Evolutionary conservation across 106 monocot species (phyloP).

Genomic region (Platanthera guangdongensis): DNA sequence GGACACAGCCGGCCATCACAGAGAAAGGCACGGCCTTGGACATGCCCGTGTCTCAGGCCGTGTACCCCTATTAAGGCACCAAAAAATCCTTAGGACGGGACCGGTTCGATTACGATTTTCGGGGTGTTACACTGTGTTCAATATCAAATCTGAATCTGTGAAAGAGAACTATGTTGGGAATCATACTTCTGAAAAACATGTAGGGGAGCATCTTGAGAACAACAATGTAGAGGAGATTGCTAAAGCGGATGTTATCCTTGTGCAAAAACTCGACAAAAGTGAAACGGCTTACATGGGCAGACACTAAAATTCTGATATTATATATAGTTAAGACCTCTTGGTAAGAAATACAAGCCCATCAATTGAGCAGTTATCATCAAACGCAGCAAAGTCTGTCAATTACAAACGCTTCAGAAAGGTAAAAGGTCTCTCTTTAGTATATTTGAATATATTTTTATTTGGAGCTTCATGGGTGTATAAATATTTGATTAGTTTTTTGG

Average conservation of each 20-base stretch:
- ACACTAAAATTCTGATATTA: slow-evolving; percentile 68
- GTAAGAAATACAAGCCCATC: slow-evolving; percentile 28
- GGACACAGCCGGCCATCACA: too few relatives aligned
- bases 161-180: slow-evolving; percentile 8
- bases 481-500: not conserved
- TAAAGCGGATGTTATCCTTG: slow-evolving; percentile 6
- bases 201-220: slow-evolving; percentile 7
- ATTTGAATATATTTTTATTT: not conserved
- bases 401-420: slow-evolving; percentile 97
- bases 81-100: too few relatives aligned
- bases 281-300: slow-evolving; percentile 30
- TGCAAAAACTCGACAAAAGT: slow-evolving; percentile 37
- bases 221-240: not conserved
- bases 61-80: too few relatives aligned
- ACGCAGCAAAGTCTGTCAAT: slow-evolving; percentile 24
- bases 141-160: slow-evolving; percentile 15
- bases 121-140: too few relatives aligned
- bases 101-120: too few relatives aligned
- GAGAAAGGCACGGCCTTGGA: too few relatives aligned
- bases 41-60: too few relatives aligned
- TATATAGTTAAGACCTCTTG: slow-evolving; percentile 60
- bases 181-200: slow-evolving; percentile 3
- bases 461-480: not conserved
- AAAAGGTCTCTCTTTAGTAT: not conserved
- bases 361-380: slow-evolving; percentile 7